Conservation (phyloP, 2,329 filamentous ascomycete genomes). For the Cucurbitaria berberidis region DNA sequence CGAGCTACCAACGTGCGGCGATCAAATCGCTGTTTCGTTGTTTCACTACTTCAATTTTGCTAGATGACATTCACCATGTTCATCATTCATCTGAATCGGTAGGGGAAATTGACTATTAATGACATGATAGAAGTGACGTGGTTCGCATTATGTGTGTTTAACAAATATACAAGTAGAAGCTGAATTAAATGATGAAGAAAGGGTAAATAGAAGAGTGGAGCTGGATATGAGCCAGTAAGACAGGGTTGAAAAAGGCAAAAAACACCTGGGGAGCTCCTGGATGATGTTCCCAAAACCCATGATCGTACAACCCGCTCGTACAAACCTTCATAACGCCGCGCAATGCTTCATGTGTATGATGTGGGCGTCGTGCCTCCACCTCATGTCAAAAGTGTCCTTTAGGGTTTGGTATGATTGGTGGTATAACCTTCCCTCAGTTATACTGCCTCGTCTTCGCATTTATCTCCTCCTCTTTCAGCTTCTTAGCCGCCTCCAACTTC, state of each 20-base stretch:
- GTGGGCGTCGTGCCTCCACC: background rate
- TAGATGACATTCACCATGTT: too few relatives aligned
- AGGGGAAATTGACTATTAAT: background rate
- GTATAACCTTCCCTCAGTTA: conserved; percentile 26
- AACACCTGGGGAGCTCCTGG: background rate
- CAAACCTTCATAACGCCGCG: conserved; percentile 6
- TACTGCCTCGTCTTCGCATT: conserved; percentile 32
- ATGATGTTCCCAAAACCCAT: background rate
- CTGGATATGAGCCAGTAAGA: background rate
- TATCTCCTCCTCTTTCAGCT: conserved; percentile 35
- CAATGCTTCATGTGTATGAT: conserved; percentile 6
- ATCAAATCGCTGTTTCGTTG: too few relatives aligned
- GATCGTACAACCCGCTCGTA: conserved; percentile 5
- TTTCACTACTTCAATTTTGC: too few relatives aligned
- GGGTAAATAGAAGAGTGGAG: background rate
- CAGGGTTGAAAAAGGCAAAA: background rate
- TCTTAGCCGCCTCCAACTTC: conserved; percentile 40
- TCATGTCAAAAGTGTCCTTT: too few relatives aligned
- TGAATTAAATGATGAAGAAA: background rate
- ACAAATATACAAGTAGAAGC: background rate
- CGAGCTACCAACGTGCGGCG: too few relatives aligned
- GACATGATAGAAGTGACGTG: background rate
- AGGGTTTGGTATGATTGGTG: too few relatives aligned
- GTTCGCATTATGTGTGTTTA: background rate
- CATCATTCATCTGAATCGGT: background rate